Percentiles rank a stretch among this genome's conserved stretches.
phyloP scores from a whole-genome alignment of 306 rosid genomes.

The Medicago lupulina region DNA sequence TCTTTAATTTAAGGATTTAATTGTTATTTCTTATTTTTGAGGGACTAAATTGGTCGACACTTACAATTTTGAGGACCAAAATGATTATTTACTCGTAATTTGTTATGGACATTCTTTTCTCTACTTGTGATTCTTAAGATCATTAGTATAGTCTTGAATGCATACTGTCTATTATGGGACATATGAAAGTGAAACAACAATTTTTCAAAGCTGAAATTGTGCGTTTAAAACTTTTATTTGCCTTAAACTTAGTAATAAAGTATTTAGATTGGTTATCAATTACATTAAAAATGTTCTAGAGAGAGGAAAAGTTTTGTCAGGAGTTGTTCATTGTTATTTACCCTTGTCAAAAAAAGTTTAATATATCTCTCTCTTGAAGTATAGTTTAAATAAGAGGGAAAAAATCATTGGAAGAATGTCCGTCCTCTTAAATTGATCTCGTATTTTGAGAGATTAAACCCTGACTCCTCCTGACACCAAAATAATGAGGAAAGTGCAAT shows the following conservation, averaged over 20 bases:
- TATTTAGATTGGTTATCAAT: not conserved
- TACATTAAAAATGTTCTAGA: not conserved
- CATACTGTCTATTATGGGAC: not conserved
- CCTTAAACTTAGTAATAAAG: not conserved
- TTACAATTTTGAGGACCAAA: too few relatives aligned
- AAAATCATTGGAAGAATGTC: too few relatives aligned
- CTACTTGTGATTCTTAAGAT: not conserved
- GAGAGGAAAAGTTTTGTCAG: not conserved
- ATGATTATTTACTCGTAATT: too few relatives aligned
- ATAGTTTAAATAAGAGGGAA: too few relatives aligned
- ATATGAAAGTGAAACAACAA: not conserved
- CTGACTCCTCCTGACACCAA: not conserved
- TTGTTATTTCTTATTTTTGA: too few relatives aligned
- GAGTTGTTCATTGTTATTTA: not conserved
- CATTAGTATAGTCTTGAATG: not conserved
- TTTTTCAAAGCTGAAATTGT: not conserved
- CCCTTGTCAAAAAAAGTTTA: not conserved
- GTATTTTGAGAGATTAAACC: not conserved
- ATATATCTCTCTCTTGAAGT: too few relatives aligned
- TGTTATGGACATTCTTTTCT: not conserved
- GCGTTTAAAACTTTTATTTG: not conserved
- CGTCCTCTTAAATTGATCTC: too few relatives aligned
- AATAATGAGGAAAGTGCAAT: not conserved
- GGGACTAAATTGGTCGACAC: too few relatives aligned
- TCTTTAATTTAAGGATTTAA: too few relatives aligned